phyloP scores from a whole-genome alignment of 2,329 filamentous ascomycete species.

The Raffaelea ambrosiae region DNA sequence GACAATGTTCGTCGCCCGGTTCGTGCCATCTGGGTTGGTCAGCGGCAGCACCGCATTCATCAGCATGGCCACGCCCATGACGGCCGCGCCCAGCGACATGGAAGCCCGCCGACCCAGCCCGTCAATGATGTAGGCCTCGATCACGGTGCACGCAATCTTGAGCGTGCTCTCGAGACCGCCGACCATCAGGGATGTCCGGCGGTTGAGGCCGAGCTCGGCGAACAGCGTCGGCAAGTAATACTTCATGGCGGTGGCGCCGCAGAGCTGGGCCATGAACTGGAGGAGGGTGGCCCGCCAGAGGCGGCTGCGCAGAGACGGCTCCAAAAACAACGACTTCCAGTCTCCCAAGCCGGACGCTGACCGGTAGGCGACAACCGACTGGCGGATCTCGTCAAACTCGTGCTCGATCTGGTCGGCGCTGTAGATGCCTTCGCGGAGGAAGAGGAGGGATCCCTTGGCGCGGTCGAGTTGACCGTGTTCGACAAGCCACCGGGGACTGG shows the following conservation, averaged over 20 bases:
- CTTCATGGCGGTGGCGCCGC: conserved; percentile 51
- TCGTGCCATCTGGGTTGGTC: conserved; percentile 40
- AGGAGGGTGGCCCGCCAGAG: conserved; percentile 49
- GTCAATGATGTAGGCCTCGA: conserved; percentile 51
- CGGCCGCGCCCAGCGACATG: conserved; percentile 36
- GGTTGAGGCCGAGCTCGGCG: conserved; percentile 37
- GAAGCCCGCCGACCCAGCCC: conserved; percentile 39
- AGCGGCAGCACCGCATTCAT: conserved; percentile 45
- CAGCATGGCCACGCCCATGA: conserved; percentile 47
- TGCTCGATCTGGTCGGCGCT: conserved; percentile 25
- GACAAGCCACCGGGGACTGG: conserved; percentile 49
- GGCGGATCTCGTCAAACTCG: conserved; percentile 37
- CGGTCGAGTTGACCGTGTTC: conserved; percentile 35
- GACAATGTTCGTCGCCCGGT: conserved; percentile 35
- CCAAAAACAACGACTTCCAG: conserved; percentile 40
- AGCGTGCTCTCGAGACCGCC: conserved; percentile 48
- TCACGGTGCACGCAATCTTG: conserved; percentile 46
- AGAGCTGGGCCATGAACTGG: conserved; percentile 54
- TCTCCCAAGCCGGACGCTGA: conserved; percentile 20
- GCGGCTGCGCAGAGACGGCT: conserved; percentile 37
- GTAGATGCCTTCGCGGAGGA: conserved; percentile 38
- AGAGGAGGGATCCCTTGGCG: conserved; percentile 35
- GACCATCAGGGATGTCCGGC: conserved; percentile 39
- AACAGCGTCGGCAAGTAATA: conserved; percentile 50
- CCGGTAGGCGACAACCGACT: conserved; percentile 31